A percentile compares a stretch with the other conserved stretches of the same genome.
Evolutionary conservation across 2,329 filamentous ascomycete genomes (phyloP).

Genomic region (Sarocladium kiliense): DNA sequence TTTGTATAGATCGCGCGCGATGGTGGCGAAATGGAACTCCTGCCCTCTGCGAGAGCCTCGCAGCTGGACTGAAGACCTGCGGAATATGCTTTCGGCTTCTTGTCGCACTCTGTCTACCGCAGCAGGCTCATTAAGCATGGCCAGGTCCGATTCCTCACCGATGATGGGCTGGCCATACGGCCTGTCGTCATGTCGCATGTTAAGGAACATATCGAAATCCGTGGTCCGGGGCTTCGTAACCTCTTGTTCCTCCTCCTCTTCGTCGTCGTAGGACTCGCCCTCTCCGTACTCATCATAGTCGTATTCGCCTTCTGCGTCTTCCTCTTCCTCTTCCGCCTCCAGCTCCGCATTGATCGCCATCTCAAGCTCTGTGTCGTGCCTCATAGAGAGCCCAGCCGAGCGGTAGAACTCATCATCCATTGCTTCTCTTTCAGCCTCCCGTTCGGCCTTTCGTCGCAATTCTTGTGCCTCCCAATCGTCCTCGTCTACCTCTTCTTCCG

Average conservation of each 20-base stretch:
- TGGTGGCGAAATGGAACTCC: constrained; percentile 58
- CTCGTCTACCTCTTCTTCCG: constrained; percentile 26
- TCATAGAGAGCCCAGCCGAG: constrained; percentile 26
- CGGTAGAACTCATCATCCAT: constrained; percentile 24
- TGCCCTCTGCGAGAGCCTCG: constrained; percentile 38
- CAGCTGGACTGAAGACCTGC: constrained; percentile 44
- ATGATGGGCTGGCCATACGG: constrained; percentile 32
- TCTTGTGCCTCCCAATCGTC: constrained; percentile 15
- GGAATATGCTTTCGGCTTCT: constrained; percentile 52
- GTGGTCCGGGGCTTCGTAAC: constrained; percentile 16
- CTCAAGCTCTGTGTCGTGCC: constrained; percentile 26
- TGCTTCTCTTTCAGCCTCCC: background rate
- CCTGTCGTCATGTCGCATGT: constrained; percentile 38
- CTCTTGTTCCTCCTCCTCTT: constrained; percentile 21
- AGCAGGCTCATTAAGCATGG: constrained; percentile 51
- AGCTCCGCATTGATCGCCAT: constrained; percentile 30
- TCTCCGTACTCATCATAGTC: constrained; percentile 35
- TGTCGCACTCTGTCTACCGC: constrained; percentile 46
- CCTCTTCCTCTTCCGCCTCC: constrained; percentile 23
- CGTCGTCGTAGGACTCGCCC: constrained; percentile 33
- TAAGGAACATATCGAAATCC: constrained; percentile 39
- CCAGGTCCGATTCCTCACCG: constrained; percentile 44
- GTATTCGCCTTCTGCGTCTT: constrained; percentile 23
- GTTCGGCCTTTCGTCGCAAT: background rate
- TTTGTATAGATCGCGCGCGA: constrained; percentile 66